Evolutionary conservation across 108 stramenopile species (phyloP).

Genomic region (Aureococcus anophagefferens): DNA sequence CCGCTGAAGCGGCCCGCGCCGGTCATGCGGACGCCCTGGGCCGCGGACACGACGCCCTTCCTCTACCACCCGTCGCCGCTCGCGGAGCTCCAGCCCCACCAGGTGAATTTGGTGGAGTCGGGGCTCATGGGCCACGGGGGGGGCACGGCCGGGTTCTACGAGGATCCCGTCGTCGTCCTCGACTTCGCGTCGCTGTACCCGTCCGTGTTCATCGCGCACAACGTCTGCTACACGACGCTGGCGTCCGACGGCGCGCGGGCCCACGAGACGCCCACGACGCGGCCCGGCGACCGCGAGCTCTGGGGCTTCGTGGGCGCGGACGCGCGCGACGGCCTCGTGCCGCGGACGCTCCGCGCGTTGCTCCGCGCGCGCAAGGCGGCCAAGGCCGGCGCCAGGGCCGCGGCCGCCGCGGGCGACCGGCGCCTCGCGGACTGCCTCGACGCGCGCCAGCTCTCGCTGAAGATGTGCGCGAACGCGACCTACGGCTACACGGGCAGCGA

Average conservation of each 20-base stretch:
- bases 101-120: too few relatives aligned
- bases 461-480: constrained; percentile 50
- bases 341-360: constrained; percentile 41
- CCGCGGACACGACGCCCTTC: too few relatives aligned
- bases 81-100: too few relatives aligned
- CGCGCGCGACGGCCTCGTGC: constrained; percentile 34
- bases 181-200: constrained; percentile 47
- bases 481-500: constrained; percentile 39
- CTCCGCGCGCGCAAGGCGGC: constrained; percentile 39
- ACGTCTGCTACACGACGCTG: constrained; percentile 42
- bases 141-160: too few relatives aligned
- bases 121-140: too few relatives aligned
- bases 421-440: constrained; percentile 7
- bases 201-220: constrained; percentile 50
- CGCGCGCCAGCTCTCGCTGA: constrained; percentile 48
- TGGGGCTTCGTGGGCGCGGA: constrained; percentile 21
- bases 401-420: constrained; percentile 3
- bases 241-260: constrained; percentile 10
- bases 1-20: too few relatives aligned
- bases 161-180: constrained; percentile 40
- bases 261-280: too few relatives aligned
- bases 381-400: constrained; percentile 33
- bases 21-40: too few relatives aligned
- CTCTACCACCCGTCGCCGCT: too few relatives aligned
- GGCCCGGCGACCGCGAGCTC: too few relatives aligned